These are phyloP conservation scores for Hirschfeldia incana DNA, from an alignment of 345 rosid genomes.

Conservation along the genomic window DNA sequence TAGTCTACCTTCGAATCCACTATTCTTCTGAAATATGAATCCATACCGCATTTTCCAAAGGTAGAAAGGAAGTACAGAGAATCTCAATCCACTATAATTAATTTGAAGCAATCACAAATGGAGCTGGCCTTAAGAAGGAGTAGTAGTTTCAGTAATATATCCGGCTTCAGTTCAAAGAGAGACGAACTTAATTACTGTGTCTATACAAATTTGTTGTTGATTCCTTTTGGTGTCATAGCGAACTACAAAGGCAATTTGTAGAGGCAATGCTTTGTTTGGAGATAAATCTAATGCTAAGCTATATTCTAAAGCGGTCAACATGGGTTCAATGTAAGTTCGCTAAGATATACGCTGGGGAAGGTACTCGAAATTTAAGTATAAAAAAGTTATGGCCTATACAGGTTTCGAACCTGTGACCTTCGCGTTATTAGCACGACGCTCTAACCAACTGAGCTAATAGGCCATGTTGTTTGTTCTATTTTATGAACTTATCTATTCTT, in stretches of 20 bases:
- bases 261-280: background rate
- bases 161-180: background rate
- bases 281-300: background rate
- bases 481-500: too few species aligned
- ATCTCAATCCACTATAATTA: background rate
- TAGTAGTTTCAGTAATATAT: too few species aligned
- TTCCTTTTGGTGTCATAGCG: background rate
- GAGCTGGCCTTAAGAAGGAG: background rate
- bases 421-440: conserved; percentile 96
- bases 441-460: conserved; percentile 78
- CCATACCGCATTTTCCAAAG: background rate
- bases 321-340: too few species aligned
- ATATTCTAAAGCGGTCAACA: background rate
- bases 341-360: background rate
- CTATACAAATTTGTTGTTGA: background rate
- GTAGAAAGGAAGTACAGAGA: background rate
- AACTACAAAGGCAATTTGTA: background rate
- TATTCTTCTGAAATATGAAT: background rate
- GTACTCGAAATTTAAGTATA: too few species aligned
- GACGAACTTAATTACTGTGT: background rate
- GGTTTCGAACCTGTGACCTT: conserved; percentile 80
- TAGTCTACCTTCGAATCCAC: background rate
- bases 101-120: background rate
- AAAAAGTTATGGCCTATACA: conserved; percentile 60
- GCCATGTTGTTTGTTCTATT: background rate